These are phyloP conservation scores for Candida oleophila DNA, from an alignment of 805 yeast species.

Conservation along the genomic window DNA sequence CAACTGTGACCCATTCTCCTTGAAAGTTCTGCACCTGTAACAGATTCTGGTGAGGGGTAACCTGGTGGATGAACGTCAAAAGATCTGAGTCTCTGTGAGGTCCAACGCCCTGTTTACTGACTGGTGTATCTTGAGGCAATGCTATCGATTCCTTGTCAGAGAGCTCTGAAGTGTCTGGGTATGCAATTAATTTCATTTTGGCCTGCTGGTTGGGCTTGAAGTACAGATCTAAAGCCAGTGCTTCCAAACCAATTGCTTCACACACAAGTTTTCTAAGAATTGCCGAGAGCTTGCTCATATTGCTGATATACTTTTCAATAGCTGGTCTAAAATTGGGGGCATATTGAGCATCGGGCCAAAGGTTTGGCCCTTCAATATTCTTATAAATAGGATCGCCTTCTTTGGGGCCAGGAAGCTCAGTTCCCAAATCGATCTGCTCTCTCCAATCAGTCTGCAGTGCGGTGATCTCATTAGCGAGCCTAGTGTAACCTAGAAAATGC, in stretches of 20 bases:
- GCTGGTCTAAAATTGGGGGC: conserved; percentile 45
- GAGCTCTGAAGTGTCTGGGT: conserved; percentile 45
- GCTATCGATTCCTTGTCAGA: conserved; percentile 19
- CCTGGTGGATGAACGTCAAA: conserved; percentile 60
- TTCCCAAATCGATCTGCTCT: conserved; percentile 62
- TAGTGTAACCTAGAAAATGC: conserved; percentile 58
- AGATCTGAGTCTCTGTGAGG: conserved; percentile 69
- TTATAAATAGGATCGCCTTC: conserved; percentile 41
- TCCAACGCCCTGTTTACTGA: conserved; percentile 52
- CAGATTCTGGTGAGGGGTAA: conserved; percentile 46
- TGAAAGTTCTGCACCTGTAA: conserved; percentile 55
- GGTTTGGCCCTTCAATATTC: conserved; percentile 57
- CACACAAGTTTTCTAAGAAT: conserved; percentile 47
- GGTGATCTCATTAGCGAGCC: conserved; percentile 58
- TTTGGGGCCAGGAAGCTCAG: conserved; percentile 45
- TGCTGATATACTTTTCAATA: conserved; percentile 42
- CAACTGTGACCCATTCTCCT: conserved; percentile 58
- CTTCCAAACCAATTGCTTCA: conserved; percentile 53
- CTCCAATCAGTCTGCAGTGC: conserved; percentile 54
- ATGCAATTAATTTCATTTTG: conserved; percentile 55
- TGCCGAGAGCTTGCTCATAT: conserved; percentile 45
- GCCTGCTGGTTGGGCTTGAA: conserved; percentile 52
- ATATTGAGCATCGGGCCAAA: conserved; percentile 45
- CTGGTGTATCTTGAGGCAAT: conserved; percentile 23
- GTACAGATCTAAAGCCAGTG: conserved; percentile 44